These are phyloP conservation scores for Wickerhamiella occidentalis DNA, from an alignment of 805 yeast species.

Conservation along the genomic window DNA sequence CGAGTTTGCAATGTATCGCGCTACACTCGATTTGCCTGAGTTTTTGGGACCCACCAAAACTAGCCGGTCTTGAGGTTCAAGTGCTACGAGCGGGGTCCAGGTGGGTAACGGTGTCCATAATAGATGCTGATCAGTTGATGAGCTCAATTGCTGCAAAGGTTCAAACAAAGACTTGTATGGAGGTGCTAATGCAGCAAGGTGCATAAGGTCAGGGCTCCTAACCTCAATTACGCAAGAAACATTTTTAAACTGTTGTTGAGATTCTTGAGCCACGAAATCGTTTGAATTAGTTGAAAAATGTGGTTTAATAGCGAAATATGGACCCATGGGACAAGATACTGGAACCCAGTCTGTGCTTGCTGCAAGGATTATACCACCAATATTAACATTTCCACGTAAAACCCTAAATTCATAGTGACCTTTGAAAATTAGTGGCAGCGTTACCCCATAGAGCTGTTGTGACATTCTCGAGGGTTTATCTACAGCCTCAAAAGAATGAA, in stretches of 20 bases:
- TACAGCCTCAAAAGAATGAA: not conserved
- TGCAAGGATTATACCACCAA: constrained; percentile 21
- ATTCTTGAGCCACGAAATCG: not conserved
- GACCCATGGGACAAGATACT: constrained; percentile 19
- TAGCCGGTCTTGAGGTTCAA: constrained; percentile 15
- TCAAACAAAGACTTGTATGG: constrained; percentile 22
- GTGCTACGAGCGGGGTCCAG: not conserved
- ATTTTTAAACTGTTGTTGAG: not conserved
- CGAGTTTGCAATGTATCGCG: constrained; percentile 31
- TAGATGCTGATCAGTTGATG: not conserved
- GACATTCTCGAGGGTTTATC: not conserved
- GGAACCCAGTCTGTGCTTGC: constrained; percentile 8
- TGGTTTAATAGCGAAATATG: constrained; percentile 18
- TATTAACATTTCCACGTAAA: constrained; percentile 23
- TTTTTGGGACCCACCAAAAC: constrained; percentile 56
- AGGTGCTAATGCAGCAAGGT: constrained; percentile 20
- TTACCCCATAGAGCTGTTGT: constrained; percentile 9
- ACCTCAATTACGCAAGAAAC: constrained; percentile 5
- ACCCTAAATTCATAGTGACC: constrained; percentile 26
- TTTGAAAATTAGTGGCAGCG: constrained; percentile 19
- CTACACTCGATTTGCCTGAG: constrained; percentile 69
- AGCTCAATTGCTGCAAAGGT: constrained; percentile 5
- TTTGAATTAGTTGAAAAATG: constrained; percentile 6
- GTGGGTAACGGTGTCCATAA: constrained; percentile 3
- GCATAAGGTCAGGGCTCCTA: constrained; percentile 4